These are phyloP conservation scores for Pythium biforme DNA, from an alignment of 352 stramenopile species.

Conservation along the genomic window DNA sequence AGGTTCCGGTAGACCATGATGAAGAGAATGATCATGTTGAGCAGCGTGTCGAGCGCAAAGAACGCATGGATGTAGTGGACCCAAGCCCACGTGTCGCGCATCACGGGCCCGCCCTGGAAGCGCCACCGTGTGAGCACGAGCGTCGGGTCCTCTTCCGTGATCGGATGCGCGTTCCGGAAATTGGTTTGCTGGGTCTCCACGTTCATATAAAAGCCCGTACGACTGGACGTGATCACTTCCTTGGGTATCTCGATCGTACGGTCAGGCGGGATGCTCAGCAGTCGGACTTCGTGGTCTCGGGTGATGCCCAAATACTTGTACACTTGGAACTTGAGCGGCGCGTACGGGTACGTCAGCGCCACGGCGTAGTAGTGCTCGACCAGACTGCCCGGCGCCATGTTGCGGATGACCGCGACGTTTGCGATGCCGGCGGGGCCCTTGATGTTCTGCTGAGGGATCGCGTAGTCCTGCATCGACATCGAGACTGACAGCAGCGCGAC, in stretches of 20 bases:
- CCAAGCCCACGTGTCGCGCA: slow-evolving; percentile 47
- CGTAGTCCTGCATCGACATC: not conserved
- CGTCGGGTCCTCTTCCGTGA: not conserved
- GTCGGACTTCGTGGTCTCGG: not conserved
- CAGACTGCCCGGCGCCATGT: not conserved
- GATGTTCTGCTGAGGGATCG: not conserved
- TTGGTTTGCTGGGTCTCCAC: not conserved
- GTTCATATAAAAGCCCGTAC: slow-evolving; percentile 8
- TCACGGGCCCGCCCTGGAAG: not conserved
- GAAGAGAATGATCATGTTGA: slow-evolving; percentile 5
- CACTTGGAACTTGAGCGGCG: not conserved
- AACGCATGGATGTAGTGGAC: slow-evolving; percentile 41
- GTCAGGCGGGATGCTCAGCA: not conserved
- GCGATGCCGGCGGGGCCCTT: not conserved
- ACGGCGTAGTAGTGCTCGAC: not conserved
- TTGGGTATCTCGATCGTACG: not conserved
- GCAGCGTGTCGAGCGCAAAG: slow-evolving; percentile 22
- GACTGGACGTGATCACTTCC: not conserved
- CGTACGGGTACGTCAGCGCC: slow-evolving; percentile 2
- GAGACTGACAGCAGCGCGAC: not conserved
- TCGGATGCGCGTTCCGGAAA: not conserved
- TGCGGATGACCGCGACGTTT: not conserved
- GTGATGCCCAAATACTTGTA: not conserved
- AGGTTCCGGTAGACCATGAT: slow-evolving; percentile 31
- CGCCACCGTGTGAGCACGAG: not conserved